Evolutionary conservation across 176 grass and related monocot genomes (phyloP).

Genomic region (Hyparrhenia diplandra): DNA sequence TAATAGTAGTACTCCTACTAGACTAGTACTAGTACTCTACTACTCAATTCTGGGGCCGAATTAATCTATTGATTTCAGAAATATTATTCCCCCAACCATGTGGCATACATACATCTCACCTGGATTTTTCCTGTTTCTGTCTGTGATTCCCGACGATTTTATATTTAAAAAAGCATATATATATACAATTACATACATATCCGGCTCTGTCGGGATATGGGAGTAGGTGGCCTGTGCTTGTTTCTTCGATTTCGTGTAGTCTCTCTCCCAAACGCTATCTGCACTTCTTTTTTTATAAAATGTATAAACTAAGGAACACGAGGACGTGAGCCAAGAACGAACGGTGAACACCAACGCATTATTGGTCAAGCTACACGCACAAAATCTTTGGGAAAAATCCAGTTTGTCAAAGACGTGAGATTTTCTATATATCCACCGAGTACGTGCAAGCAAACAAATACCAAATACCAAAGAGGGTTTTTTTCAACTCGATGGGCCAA

Average conservation of each 20-base stretch:
- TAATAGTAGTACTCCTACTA: too few relatives aligned
- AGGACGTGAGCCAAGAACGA: background rate
- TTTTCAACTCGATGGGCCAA: background rate
- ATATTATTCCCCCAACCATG: slow-evolving; percentile 13
- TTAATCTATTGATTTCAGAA: background rate
- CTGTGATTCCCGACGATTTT: background rate
- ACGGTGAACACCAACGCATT: background rate
- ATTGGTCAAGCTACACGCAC: background rate
- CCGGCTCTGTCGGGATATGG: background rate
- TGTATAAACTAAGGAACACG: background rate
- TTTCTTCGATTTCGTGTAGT: slow-evolving; percentile 12
- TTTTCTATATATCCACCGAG: background rate
- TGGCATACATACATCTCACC: slow-evolving; percentile 19
- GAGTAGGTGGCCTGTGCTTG: slow-evolving; percentile 22
- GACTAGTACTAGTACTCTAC: too few relatives aligned
- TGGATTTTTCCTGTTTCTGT: background rate
- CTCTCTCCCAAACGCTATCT: background rate
- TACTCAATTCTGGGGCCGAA: background rate
- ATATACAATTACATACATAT: background rate
- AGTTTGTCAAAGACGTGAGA: background rate
- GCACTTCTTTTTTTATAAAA: background rate
- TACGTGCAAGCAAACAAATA: too few relatives aligned
- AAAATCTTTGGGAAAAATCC: background rate
- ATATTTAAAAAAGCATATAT: background rate
- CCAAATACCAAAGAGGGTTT: background rate